Conservation (phyloP, 2,329 filamentous ascomycete species). For the Rasamsonia emersonii region DNA sequence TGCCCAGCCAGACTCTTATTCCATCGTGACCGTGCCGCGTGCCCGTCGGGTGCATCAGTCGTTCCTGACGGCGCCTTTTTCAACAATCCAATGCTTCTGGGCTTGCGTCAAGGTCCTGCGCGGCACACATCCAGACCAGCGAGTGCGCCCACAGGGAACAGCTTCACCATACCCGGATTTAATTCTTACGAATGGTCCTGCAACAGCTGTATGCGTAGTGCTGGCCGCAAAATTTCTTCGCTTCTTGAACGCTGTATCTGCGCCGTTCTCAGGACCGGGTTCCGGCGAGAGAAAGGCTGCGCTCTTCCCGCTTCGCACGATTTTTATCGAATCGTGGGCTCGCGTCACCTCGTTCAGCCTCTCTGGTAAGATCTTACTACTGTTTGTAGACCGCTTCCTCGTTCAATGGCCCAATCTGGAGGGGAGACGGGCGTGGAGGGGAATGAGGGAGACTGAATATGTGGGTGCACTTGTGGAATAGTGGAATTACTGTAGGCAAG, state of each 20-base stretch:
- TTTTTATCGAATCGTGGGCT: constrained; percentile 93
- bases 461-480: constrained; percentile 30
- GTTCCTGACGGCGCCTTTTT: constrained; percentile 62
- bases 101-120: constrained; percentile 52
- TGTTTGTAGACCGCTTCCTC: constrained; percentile 66
- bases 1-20: constrained; percentile 39
- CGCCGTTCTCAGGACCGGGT: constrained; percentile 7
- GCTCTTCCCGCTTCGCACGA: constrained; percentile 55
- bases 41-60: constrained; percentile 77
- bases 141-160: constrained; percentile 11
- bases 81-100: constrained; percentile 56
- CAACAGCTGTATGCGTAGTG: constrained; percentile 71
- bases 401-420: constrained; percentile 70
- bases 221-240: constrained; percentile 49
- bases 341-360: constrained; percentile 73
- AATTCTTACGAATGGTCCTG: constrained; percentile 81
- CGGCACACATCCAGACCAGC: constrained; percentile 28
- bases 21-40: constrained; percentile 61
- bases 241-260: constrained; percentile 34
- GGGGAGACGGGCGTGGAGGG: constrained; percentile 30
- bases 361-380: constrained; percentile 67
- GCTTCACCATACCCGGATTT: constrained; percentile 55
- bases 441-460: constrained; percentile 31
- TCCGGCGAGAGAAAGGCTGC: constrained; percentile 9
- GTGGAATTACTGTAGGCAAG: no score